These are phyloP conservation scores for Glycine tomentella DNA, from an alignment of 306 rosid genomes.

Conservation along the genomic window DNA sequence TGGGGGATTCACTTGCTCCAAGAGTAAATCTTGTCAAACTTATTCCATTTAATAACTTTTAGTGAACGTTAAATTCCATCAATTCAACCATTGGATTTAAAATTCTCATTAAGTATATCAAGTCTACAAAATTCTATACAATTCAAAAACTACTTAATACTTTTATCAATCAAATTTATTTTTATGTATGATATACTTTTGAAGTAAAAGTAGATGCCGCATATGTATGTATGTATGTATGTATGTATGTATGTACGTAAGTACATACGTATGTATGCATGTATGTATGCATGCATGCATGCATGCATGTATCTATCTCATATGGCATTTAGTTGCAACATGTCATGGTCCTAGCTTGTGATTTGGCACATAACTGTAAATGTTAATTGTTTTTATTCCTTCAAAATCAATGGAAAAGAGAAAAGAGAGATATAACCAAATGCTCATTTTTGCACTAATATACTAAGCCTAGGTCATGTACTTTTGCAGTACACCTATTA, in stretches of 20 bases:
- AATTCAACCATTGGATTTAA: too few species aligned
- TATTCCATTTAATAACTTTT: too few species aligned
- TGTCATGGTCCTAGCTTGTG: conserved; percentile 9
- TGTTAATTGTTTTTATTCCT: not conserved
- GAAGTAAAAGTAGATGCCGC: not conserved
- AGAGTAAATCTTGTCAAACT: too few species aligned
- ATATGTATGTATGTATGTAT: not conserved
- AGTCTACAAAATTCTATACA: too few species aligned
- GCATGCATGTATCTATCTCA: not conserved
- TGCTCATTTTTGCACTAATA: conserved; percentile 11
- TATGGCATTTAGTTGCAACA: not conserved
- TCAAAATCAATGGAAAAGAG: not conserved
- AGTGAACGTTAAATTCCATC: too few species aligned
- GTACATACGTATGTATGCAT: too few species aligned
- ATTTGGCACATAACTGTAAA: conserved; percentile 16
- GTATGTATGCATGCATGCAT: not conserved
- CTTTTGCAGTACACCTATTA: not conserved
- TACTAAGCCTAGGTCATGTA: not conserved
- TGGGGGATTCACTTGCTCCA: too few species aligned
- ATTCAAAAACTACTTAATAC: too few species aligned
- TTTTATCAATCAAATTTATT: too few species aligned
- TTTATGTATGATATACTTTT: too few species aligned
- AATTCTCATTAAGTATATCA: too few species aligned
- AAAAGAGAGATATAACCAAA: not conserved
- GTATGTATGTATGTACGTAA: not conserved